Conservation (phyloP, 768 basidiomycete genomes). For the Calocybe cyanea region DNA sequence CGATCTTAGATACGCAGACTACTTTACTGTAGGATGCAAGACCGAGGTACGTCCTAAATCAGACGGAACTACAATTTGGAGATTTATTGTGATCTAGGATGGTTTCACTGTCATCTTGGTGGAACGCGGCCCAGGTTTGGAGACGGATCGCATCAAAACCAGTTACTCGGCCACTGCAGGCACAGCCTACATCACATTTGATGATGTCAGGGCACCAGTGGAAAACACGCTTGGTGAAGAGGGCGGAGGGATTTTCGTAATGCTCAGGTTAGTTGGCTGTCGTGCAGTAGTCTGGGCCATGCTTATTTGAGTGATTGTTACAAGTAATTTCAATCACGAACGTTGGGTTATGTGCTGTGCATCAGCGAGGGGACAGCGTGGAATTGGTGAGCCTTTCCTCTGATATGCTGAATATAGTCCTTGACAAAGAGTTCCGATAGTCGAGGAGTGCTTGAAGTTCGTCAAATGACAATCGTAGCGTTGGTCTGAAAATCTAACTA, state of each 20-base stretch:
- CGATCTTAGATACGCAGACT: slow-evolving; percentile 41
- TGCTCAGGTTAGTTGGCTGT: slow-evolving; percentile 19
- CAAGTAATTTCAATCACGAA: slow-evolving; percentile 90
- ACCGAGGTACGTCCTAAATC: slow-evolving; percentile 38
- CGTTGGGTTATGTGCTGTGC: slow-evolving; percentile 72
- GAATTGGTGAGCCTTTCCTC: slow-evolving; percentile 11
- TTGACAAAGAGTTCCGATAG: slow-evolving; percentile 21
- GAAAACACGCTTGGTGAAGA: slow-evolving; percentile 71
- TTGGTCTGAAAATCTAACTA: background rate
- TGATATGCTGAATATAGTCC: background rate
- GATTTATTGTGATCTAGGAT: slow-evolving; percentile 25
- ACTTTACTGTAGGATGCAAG: slow-evolving; percentile 72
- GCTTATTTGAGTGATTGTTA: background rate
- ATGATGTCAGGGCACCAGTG: slow-evolving; percentile 81
- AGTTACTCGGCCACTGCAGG: slow-evolving; percentile 88
- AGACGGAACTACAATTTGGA: background rate
- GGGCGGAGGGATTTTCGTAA: slow-evolving; percentile 30
- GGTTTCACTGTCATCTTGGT: slow-evolving; percentile 38
- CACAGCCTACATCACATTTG: slow-evolving; percentile 80
- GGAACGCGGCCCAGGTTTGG: slow-evolving; percentile 45
- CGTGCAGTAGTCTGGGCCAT: background rate
- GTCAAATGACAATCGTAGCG: slow-evolving; percentile 5
- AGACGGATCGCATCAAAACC: slow-evolving; percentile 64
- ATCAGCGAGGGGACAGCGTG: slow-evolving; percentile 19
- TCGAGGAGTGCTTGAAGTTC: slow-evolving; percentile 84